Base-by-base conservation (phyloP, 176 grass and related monocot genomes). In the Ampelocalamus luodianensis region DNA sequence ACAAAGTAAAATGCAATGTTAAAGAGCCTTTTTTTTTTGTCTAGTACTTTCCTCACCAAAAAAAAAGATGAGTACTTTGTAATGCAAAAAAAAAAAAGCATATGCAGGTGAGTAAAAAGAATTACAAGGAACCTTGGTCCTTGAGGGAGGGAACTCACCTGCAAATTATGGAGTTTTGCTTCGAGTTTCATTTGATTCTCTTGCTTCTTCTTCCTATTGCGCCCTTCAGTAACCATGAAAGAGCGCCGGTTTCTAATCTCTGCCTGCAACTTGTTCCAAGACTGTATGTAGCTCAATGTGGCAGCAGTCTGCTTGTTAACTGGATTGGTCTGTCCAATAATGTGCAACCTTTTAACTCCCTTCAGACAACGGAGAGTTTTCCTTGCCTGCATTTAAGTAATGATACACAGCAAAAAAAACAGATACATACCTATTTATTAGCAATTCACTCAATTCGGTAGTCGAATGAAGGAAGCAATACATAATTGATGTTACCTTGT, bases 161-260 rank as follows among this genome's bases (percentile, higher is more conserved):
- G 93, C 72, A 98, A 61, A 85, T 93, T 92, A n/a, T 98, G 93
- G 72, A 98, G 91, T 16, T 95, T 95, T 9, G 91, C 90, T 24
- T 98, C 96, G 29, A 98, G 89, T 83, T 95, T 98, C 65, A 90
- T 81, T 39, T 98, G 93, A 71, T 92, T 95, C 8, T 98, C 96
- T 78, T 95, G 83, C 74, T 92, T 92, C 83, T 98, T 98, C 80
- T 94, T 92, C 91, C 85, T 94, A 36, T 94, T 87, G 49, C 96
- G 93, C 12, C 87, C 96, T 89, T 98, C 96, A 0, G 90, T 92
- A 2, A 98, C 96, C 96, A 98, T 98, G 80, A 78, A 92, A 54
- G 85, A 78, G 36, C 96, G 96, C 1, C 93, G 83, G 71, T 91
- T 85, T 90, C 91, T 93, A 51, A 98, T 87, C 51, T 98, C 87